phyloP scores from a whole-genome alignment of 495 filamentous ascomycete species.

The Schizothecium vesticola region DNA sequence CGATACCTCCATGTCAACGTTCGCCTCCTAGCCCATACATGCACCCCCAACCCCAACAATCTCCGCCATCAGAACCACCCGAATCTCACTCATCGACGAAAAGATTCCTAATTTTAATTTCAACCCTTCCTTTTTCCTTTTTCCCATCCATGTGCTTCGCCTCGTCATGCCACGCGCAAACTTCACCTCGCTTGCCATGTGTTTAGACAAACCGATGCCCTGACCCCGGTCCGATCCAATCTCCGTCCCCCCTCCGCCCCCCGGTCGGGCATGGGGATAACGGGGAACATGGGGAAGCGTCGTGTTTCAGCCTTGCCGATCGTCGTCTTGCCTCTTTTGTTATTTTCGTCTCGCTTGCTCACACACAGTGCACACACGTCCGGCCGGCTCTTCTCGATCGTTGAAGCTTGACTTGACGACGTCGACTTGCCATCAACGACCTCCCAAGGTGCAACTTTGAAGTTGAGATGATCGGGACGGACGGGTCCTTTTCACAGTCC shows the following conservation, averaged over 20 bases:
- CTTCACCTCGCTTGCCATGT: too few species aligned
- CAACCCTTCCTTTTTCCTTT: too few species aligned
- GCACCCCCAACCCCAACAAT: neutral
- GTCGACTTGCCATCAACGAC: neutral
- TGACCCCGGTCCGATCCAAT: neutral
- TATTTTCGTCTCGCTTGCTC: neutral
- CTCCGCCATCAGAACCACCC: neutral
- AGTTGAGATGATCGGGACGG: too few species aligned
- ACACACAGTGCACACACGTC: neutral
- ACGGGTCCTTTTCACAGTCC: too few species aligned
- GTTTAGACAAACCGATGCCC: neutral
- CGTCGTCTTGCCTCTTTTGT: neutral
- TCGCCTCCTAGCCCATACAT: neutral
- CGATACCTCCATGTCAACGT: neutral
- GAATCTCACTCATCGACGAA: neutral
- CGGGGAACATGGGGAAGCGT: neutral
- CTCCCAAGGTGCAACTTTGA: too few species aligned
- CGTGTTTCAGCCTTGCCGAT: constrained; percentile 27
- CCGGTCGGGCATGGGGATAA: neutral
- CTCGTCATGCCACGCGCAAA: too few species aligned
- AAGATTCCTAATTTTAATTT: too few species aligned
- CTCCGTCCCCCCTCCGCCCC: neutral
- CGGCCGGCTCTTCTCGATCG: too few species aligned
- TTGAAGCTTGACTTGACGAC: neutral
- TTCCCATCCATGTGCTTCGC: too few species aligned